Evolutionary conservation across 768 basidiomycete species (phyloP).

Genomic region (Mrakia gelida): DNA sequence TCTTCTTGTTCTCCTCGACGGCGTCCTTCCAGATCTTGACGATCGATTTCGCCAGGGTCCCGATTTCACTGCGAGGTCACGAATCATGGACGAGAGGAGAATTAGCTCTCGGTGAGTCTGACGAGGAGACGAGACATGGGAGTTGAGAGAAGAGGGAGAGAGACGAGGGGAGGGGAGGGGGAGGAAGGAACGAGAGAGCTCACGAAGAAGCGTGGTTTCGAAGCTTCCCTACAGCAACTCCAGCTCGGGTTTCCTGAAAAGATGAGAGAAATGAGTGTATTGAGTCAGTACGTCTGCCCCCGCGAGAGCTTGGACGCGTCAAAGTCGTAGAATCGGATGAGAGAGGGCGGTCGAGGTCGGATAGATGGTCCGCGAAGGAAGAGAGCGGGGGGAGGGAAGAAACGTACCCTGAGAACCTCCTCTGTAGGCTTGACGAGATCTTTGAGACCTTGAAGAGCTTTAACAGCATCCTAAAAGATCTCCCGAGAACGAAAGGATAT

Average conservation of each 20-base stretch:
- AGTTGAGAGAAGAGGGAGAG: background rate
- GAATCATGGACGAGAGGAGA: background rate
- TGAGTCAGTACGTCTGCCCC: too few species aligned
- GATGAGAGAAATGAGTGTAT: too few species aligned
- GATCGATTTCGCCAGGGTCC: conserved; percentile 80
- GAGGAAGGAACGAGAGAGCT: conserved; percentile 7
- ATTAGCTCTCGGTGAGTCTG: background rate
- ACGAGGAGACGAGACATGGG: background rate
- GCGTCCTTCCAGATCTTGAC: conserved; percentile 88
- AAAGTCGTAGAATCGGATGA: background rate
- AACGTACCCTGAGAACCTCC: conserved; percentile 28
- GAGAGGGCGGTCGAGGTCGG: background rate
- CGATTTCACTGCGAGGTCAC: conserved; percentile 56
- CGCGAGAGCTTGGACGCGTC: background rate
- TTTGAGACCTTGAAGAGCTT: conserved; percentile 12
- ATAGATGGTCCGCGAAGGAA: background rate
- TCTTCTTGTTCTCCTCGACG: conserved; percentile 57
- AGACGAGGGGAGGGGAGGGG: background rate
- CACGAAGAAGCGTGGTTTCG: conserved; percentile 56
- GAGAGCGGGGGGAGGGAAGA: background rate
- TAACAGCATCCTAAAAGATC: background rate
- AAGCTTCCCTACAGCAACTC: conserved; percentile 86
- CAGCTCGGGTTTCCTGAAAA: conserved; percentile 79
- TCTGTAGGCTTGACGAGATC: conserved; percentile 20
- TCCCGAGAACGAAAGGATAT: background rate